These are phyloP conservation scores for Kluyveromyces nonfermentans DNA, from an alignment of 805 yeast species.

Conservation along the genomic window DNA sequence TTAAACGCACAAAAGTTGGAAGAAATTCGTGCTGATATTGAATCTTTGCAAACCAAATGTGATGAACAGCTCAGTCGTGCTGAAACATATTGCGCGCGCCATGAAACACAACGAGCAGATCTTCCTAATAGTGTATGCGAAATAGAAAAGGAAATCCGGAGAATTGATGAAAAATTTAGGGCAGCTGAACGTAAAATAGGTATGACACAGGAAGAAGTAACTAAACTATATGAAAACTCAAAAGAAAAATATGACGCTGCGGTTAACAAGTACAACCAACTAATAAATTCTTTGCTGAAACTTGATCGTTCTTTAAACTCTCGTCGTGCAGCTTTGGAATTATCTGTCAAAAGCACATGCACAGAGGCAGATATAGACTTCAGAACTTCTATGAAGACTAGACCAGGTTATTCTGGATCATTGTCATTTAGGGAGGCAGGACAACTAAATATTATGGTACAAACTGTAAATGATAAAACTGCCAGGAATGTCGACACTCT, in stretches of 20 bases:
- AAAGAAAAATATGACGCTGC: constrained; percentile 37
- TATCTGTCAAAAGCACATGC: constrained; percentile 34
- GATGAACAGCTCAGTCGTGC: constrained; percentile 27
- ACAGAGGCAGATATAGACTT: constrained; percentile 46
- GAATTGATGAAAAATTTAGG: constrained; percentile 37
- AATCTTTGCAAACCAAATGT: constrained; percentile 13
- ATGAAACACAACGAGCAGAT: constrained; percentile 34
- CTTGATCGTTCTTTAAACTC: constrained; percentile 33
- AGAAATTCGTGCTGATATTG: constrained; percentile 11
- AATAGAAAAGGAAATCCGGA: constrained; percentile 40
- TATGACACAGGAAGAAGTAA: constrained; percentile 46
- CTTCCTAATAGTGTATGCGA: constrained; percentile 37
- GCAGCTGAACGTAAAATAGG: constrained; percentile 48
- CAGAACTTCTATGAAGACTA: constrained; percentile 45
- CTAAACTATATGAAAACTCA: constrained; percentile 36
- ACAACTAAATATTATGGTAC: constrained; percentile 47
- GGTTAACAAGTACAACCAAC: constrained; percentile 30
- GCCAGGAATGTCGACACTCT: constrained; percentile 69
- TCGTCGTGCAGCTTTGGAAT: constrained; percentile 35
- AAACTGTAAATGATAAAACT: constrained; percentile 49
- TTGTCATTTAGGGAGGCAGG: constrained; percentile 50
- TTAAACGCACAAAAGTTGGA: constrained; percentile 14
- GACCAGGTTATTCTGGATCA: constrained; percentile 63
- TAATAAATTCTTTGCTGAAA: constrained; percentile 27
- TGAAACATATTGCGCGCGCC: constrained; percentile 36